Conservation (phyloP, 2,329 filamentous ascomycete genomes). For the Westerdykella aurantiaca region DNA sequence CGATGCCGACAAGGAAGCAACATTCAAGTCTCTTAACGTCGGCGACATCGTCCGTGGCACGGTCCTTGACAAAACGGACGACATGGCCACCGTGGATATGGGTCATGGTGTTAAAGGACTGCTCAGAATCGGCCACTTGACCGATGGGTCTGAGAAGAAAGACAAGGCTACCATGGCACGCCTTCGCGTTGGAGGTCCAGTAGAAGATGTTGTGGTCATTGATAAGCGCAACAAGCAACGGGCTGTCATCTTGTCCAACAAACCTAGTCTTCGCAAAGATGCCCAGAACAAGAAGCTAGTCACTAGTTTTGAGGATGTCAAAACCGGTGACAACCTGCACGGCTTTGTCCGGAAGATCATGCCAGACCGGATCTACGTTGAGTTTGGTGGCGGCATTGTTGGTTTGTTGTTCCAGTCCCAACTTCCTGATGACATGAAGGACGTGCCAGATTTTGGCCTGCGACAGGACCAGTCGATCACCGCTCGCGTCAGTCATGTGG, state of each 20-base stretch:
- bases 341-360: conserved; percentile 87
- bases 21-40: conserved; percentile 65
- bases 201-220: conserved; percentile 79
- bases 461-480: conserved; percentile 69
- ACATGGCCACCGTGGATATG: conserved; percentile 61
- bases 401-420: conserved; percentile 76
- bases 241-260: conserved; percentile 71
- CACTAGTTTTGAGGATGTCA: conserved; percentile 64
- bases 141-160: conserved; percentile 77
- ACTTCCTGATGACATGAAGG: conserved; percentile 63
- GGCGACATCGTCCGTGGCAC: conserved; percentile 72
- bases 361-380: conserved; percentile 74
- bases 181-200: conserved; percentile 74
- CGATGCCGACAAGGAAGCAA: conserved; percentile 66
- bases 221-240: conserved; percentile 75
- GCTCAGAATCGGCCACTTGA: conserved; percentile 70
- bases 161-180: conserved; percentile 71
- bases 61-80: conserved; percentile 46
- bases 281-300: conserved; percentile 67
- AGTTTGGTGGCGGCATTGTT: conserved; percentile 71
- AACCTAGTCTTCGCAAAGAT: conserved; percentile 73
- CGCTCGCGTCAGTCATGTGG: conserved; percentile 66
- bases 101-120: conserved; percentile 70
- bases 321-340: conserved; percentile 60
- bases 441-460: conserved; percentile 70